Evolutionary conservation across 805 yeast species (phyloP).

Genomic region (Cyberlindnera mrakii): DNA sequence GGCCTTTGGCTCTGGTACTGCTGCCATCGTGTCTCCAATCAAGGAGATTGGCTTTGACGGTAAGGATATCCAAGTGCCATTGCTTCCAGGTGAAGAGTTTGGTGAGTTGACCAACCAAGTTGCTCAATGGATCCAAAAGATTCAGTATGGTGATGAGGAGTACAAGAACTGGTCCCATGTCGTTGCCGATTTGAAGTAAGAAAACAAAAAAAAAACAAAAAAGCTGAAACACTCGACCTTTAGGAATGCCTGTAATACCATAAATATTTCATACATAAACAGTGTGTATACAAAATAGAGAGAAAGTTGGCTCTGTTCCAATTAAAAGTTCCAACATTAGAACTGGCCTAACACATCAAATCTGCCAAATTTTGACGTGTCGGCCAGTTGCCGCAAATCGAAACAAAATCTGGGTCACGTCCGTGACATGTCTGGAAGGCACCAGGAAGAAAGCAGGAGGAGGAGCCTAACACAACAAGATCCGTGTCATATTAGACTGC

Average conservation of each 20-base stretch:
- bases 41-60: constrained; percentile 80
- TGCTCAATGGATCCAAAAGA: constrained; percentile 78
- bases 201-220: neutral
- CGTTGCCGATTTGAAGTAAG: constrained; percentile 23
- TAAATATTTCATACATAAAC: too few relatives aligned
- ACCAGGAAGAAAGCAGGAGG: too few relatives aligned
- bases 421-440: too few relatives aligned
- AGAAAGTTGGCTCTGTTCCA: neutral
- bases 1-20: constrained; percentile 97
- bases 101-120: constrained; percentile 76
- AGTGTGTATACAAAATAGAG: neutral
- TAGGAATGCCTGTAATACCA: neutral
- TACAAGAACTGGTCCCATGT: constrained; percentile 47
- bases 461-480: too few relatives aligned
- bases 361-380: too few relatives aligned
- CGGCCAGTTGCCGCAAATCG: too few relatives aligned
- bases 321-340: too few relatives aligned
- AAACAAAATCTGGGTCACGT: too few relatives aligned
- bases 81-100: constrained; percentile 67
- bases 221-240: neutral
- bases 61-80: constrained; percentile 68
- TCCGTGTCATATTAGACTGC: too few relatives aligned
- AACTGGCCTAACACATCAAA: too few relatives aligned
- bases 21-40: constrained; percentile 94
- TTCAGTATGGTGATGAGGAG: constrained; percentile 83